These are phyloP conservation scores for Pisolithus microcarpus DNA, from an alignment of 768 basidiomycete species.

Conservation along the genomic window DNA sequence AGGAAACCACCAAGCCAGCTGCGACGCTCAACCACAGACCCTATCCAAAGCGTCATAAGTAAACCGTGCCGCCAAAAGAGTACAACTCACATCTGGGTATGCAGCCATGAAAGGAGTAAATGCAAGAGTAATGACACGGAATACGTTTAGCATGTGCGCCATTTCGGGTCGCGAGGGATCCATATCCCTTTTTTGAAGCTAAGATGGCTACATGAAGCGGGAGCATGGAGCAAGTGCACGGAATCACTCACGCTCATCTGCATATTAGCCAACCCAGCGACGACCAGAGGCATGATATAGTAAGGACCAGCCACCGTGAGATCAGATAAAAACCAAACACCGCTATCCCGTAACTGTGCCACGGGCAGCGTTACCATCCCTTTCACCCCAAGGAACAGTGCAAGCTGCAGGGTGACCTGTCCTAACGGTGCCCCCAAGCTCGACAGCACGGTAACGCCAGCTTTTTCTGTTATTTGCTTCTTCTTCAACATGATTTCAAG, in stretches of 20 bases:
- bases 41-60: slow-evolving; percentile 25
- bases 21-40: slow-evolving; percentile 54
- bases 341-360: slow-evolving; percentile 69
- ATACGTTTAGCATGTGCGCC: slow-evolving; percentile 61
- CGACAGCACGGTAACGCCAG: slow-evolving; percentile 55
- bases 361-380: slow-evolving; percentile 65
- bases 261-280: slow-evolving; percentile 52
- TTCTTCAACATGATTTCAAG: slow-evolving; percentile 41
- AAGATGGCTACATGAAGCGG: slow-evolving; percentile 4
- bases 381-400: slow-evolving; percentile 78
- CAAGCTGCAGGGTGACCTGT: slow-evolving; percentile 72
- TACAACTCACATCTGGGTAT: slow-evolving; percentile 58
- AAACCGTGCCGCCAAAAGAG: background rate
- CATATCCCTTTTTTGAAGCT: slow-evolving; percentile 47
- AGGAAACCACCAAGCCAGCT: slow-evolving; percentile 40
- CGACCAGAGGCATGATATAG: slow-evolving; percentile 59
- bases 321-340: slow-evolving; percentile 67
- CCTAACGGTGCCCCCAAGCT: slow-evolving; percentile 52
- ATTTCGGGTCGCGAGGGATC: slow-evolving; percentile 46
- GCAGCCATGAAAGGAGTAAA: slow-evolving; percentile 46
- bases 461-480: slow-evolving; percentile 49
- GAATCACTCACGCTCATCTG: slow-evolving; percentile 55
- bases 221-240: background rate
- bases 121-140: slow-evolving; percentile 51
- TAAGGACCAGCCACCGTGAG: slow-evolving; percentile 74